These are phyloP conservation scores for Chytriomyces confervae DNA, from an alignment of 192 early-diverging fungal species.

Conservation along the genomic window DNA sequence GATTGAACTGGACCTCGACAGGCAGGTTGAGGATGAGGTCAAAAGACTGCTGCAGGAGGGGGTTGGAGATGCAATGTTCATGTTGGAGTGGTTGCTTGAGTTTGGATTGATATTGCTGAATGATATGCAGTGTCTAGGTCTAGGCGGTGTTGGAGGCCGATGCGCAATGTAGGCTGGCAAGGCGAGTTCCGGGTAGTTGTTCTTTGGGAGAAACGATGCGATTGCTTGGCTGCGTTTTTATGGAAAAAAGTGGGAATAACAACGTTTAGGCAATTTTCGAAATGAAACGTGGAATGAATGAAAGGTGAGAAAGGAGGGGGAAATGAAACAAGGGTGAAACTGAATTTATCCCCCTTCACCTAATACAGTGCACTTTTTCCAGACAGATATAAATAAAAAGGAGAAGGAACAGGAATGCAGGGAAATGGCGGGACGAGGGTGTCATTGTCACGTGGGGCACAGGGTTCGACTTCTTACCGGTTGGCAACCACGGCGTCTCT, in stretches of 20 bases:
- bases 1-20: background rate
- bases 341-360: background rate
- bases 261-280: background rate
- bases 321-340: slow-evolving; percentile 1
- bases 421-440: too few relatives aligned
- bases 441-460: too few relatives aligned
- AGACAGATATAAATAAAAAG: too few relatives aligned
- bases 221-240: background rate
- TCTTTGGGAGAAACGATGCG: background rate
- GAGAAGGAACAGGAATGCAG: too few relatives aligned
- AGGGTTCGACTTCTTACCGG: too few relatives aligned
- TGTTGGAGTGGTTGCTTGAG: background rate
- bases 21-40: background rate
- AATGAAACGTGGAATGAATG: background rate
- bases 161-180: background rate
- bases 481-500: too few relatives aligned
- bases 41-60: background rate
- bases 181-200: background rate
- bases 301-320: background rate
- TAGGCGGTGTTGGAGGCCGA: background rate
- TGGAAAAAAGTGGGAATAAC: background rate
- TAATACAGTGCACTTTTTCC: background rate
- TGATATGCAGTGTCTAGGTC: background rate
- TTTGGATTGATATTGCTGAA: too few relatives aligned
- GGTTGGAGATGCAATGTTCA: background rate